phyloP scores from a whole-genome alignment of 164 flowering plant species.

The Tinospora cordifolia region DNA sequence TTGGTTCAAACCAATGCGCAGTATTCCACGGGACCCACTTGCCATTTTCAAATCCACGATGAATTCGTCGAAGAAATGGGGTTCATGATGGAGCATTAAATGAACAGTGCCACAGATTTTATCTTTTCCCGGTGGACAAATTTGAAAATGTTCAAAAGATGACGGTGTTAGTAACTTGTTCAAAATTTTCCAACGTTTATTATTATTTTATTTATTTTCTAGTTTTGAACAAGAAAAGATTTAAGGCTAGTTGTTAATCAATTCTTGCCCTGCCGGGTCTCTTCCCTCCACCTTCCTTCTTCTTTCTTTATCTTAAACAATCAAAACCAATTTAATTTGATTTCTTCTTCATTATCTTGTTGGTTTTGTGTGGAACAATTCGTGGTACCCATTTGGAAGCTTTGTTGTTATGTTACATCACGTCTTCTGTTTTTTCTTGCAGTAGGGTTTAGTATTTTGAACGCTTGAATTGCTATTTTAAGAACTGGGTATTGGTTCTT shows the following conservation, averaged over 20 bases:
- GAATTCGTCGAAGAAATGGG: no score
- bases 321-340: neutral
- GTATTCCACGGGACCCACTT: no score
- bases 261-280: neutral
- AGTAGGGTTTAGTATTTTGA: neutral
- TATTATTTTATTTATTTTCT: no score
- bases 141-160: neutral
- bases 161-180: neutral
- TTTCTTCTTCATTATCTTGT: neutral
- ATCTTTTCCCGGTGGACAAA: neutral
- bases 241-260: neutral
- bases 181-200: neutral
- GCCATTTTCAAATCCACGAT: no score
- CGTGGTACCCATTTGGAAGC: neutral
- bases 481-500: neutral
- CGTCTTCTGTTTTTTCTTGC: neutral
- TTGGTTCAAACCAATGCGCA: no score
- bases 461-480: neutral
- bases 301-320: neutral
- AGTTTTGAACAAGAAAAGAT: neutral
- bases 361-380: neutral
- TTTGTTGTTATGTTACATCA: neutral
- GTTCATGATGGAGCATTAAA: neutral
- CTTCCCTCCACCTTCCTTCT: neutral
- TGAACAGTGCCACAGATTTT: neutral